Evolutionary conservation across 2,329 filamentous ascomycete genomes (phyloP), one percentile per base, ranked within the genome.

Genomic region (Alternaria gansuensis): DNA sequence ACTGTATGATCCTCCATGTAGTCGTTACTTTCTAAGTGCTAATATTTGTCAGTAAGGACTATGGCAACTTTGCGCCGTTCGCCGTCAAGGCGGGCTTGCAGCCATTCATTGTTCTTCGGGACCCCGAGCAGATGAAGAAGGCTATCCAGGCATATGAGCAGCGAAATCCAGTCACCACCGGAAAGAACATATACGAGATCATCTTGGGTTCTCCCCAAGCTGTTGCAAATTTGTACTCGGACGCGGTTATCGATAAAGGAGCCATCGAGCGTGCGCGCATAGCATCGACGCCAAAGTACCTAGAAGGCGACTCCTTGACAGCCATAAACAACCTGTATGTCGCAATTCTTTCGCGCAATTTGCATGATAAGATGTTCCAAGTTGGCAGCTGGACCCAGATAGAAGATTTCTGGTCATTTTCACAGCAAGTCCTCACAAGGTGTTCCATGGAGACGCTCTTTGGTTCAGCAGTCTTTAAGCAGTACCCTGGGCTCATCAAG

Each of bases 331-430:
- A 74, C n/a, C 41, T 46, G 7, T 74, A 73, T 40, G 59, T 67
- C 26, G 55, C 64, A 2, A 63, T 54, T 9, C 46, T 75, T 8
- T 68, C 68, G 6, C 51, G 57, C 7, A 71, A 64, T n/a, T 57
- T 75, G 44, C 54, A 70, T 28, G 66, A 70, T 17, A 74, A 74
- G 50, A 73, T 72, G 70, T 73, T 75, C 17, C 69, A 74, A 45
- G 40, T 62, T 5, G 59, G 62, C 13, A 64, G 46, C 17, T 75
- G 73, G 73, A 73, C 69, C 8, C 65, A 68, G 11, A 72, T 75
- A 21, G 70, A 74, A 53, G 71, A 75, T 26, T 34, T 71, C 3
- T 74, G 68, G 69, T 71, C 70, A 0, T 75, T 74, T 50, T 61
- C 73, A 17, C 66, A 71, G 49, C 65, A 69, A 43, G 68, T 72